Evolutionary conservation across 2,329 filamentous ascomycete species (phyloP), one percentile per base, ranked within the genome.

Genomic region (Colletotrichum somersetense): DNA sequence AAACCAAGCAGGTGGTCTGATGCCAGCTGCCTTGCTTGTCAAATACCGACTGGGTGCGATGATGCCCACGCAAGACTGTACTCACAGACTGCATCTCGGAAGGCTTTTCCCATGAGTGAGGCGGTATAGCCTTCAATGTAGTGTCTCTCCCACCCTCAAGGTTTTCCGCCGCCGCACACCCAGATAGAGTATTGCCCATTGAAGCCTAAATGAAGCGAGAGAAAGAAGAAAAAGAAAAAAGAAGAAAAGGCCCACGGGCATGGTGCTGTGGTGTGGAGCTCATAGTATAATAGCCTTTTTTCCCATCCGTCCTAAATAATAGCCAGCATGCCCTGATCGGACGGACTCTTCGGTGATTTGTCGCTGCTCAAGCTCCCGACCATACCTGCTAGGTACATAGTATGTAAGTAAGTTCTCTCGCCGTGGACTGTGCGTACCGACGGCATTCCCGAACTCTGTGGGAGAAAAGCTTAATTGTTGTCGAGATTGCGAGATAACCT

Each of bases 161-260:
- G 50, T 62, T 67, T 33, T 40, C 58, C 64, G 58, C 58, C 44
- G 53, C 30, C 30, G 30, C 30, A 30, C 65, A 59, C 42, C 42
- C 52, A 59, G 52, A 58, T 62, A 68, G 40, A 68, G 52, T 63
- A 48, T 46, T 46, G 65, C 58, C 48, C 44, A 35, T 68, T 58
- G 53, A 35, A 53, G 40, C 42, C 33, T 3, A 50, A 23, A n/a
- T 18, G 18, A 14, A 30, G 23, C n/a, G 23, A 35, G 8, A 53
- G 42, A 18, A 56, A 1, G 7, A 10, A 38, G 6, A 11, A 10
- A 10, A 4, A 38, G 1, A 11, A 30, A 30, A 11, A 4, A 10
- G 10, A 11, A 38, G 1, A 11, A 38, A 38, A 38, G 11, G 46
- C 63, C 16, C 14, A 42, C 18, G 5, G 5, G 40, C 40, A 42